Evolutionary conservation across 1,284 basidiomycete species (phyloP).

Genomic region (Leccinum insolens): DNA sequence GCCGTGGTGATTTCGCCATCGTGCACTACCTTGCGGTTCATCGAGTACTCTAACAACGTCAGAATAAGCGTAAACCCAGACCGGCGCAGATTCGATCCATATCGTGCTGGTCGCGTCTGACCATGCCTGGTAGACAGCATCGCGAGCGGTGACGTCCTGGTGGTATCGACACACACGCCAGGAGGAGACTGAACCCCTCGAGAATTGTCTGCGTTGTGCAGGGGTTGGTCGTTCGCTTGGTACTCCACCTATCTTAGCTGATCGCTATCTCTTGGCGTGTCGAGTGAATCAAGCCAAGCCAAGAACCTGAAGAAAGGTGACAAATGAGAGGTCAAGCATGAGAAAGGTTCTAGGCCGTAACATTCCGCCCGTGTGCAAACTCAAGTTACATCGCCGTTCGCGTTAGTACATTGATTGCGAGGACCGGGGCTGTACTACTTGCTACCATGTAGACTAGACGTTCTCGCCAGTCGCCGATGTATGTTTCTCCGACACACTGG

Average conservation of each 20-base stretch:
- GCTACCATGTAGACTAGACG: neutral
- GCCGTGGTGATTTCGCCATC: slow-evolving; percentile 34
- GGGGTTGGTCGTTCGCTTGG: too few relatives aligned
- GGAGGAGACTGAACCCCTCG: too few relatives aligned
- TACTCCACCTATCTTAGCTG: too few relatives aligned
- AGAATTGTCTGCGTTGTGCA: too few relatives aligned
- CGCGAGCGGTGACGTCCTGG: slow-evolving; percentile 51
- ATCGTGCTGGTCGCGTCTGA: slow-evolving; percentile 68
- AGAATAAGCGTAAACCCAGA: slow-evolving; percentile 62
- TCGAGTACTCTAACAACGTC: slow-evolving; percentile 63
- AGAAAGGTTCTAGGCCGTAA: too few relatives aligned
- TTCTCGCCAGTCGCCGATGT: neutral
- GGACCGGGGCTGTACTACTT: neutral
- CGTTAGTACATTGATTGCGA: neutral
- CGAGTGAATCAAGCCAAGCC: too few relatives aligned
- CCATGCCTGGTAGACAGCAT: slow-evolving; percentile 69
- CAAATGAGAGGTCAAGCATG: too few relatives aligned
- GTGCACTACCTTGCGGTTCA: slow-evolving; percentile 57
- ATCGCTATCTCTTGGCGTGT: too few relatives aligned
- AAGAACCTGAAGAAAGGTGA: too few relatives aligned
- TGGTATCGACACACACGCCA: too few relatives aligned
- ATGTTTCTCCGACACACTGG: too few relatives aligned
- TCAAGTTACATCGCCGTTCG: neutral
- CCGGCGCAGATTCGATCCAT: slow-evolving; percentile 71
- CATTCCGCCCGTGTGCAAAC: too few relatives aligned